Conservation (phyloP, 305 asterid species). For the Solanum hybrid region DNA sequence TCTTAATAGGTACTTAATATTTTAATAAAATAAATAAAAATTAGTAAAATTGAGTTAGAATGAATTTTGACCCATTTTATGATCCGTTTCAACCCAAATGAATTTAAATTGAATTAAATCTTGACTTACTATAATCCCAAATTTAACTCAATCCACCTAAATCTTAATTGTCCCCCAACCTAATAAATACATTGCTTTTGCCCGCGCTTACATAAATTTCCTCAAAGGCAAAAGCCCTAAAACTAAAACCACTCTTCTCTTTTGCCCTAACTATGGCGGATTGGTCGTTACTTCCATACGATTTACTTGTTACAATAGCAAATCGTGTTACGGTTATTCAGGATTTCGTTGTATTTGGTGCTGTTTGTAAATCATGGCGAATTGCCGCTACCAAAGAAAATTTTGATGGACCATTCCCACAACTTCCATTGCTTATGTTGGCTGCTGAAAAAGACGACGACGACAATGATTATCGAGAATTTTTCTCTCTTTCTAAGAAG, state of each 20-base stretch:
- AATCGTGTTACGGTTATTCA: neutral
- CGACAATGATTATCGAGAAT: neutral
- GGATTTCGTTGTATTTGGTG: neutral
- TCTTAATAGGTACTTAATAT: too few species aligned
- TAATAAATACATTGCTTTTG: neutral
- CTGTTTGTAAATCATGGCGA: constrained; percentile 13
- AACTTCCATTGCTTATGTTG: neutral
- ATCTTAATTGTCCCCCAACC: neutral
- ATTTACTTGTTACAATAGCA: neutral
- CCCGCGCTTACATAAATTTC: neutral
- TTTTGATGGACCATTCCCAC: neutral
- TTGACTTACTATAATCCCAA: neutral
- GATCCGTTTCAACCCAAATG: neutral
- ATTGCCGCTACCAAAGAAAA: neutral
- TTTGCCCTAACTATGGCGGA: neutral
- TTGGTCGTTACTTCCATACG: neutral
- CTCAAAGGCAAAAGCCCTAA: neutral
- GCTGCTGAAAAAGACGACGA: neutral
- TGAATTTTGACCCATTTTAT: neutral
- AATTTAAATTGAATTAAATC: too few species aligned
- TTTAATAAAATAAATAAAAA: too few species aligned
- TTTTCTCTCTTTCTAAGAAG: neutral
- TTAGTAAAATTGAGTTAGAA: neutral
- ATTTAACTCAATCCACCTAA: neutral
- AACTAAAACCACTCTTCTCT: neutral